Evolutionary conservation across 2,329 filamentous ascomycete genomes (phyloP).

Genomic region (Hypoxylon sp.): DNA sequence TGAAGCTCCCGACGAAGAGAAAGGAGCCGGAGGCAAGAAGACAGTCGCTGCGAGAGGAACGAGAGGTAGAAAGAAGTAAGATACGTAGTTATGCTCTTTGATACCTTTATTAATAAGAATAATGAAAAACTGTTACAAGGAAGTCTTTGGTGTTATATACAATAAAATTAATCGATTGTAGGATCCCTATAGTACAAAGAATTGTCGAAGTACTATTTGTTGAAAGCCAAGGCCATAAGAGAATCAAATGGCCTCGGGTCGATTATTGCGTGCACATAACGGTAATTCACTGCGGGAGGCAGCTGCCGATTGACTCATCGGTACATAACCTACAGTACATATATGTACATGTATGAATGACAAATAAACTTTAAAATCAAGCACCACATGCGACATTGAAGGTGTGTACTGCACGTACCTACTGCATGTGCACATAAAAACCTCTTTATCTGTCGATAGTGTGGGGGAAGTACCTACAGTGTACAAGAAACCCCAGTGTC

Average conservation of each 20-base stretch:
- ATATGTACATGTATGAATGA: no score
- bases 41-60: conserved; percentile 55
- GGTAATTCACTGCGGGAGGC: neutral
- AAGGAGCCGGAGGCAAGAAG: conserved; percentile 51
- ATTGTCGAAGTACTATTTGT: neutral
- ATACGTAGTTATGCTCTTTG: neutral
- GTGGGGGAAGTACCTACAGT: conserved; percentile 8
- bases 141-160: neutral
- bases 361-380: neutral
- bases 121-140: neutral
- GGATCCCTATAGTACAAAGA: neutral
- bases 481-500: conserved; percentile 29
- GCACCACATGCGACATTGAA: neutral
- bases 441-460: neutral
- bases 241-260: no score
- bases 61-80: conserved; percentile 60
- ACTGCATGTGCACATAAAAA: neutral
- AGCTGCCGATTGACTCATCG: conserved; percentile 11
- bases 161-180: neutral
- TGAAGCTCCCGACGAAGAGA: conserved; percentile 62
- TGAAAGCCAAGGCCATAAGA: neutral
- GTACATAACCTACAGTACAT: no score
- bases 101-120: neutral
- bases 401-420: neutral
- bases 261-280: neutral